phyloP scores from a whole-genome alignment of 257 asterid genomes.

The Solanum acaule region DNA sequence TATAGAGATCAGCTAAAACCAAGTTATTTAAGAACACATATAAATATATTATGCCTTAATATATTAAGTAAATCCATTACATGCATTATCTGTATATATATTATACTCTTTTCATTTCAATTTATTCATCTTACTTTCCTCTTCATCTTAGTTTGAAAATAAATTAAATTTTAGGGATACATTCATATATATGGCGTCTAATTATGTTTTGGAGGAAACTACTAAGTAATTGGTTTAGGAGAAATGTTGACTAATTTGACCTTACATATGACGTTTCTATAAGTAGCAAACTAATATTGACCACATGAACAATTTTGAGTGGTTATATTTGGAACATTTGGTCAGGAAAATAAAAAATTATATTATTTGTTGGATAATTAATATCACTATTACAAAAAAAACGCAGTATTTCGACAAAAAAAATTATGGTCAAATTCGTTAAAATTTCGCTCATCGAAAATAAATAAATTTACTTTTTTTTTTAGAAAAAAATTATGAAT shows the following conservation, averaged over 20 bases:
- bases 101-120: no score
- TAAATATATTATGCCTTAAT: not conserved
- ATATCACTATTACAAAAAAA: not conserved
- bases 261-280: not conserved
- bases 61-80: not conserved
- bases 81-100: no score
- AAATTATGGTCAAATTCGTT: not conserved
- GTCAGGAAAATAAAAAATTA: not conserved
- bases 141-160: no score
- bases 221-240: not conserved
- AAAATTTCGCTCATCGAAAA: not conserved
- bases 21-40: no score
- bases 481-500: not conserved
- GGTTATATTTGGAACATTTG: not conserved
- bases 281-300: not conserved
- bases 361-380: not conserved
- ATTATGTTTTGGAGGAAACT: not conserved
- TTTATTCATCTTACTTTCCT: no score
- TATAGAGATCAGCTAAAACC: no score
- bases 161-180: no score
- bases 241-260: not conserved
- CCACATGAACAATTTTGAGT: not conserved
- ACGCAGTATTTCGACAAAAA: no score
- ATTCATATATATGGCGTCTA: not conserved
- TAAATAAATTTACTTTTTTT: no score